phyloP scores from a whole-genome alignment of 306 rosid species.

The Bauhinia variegata region DNA sequence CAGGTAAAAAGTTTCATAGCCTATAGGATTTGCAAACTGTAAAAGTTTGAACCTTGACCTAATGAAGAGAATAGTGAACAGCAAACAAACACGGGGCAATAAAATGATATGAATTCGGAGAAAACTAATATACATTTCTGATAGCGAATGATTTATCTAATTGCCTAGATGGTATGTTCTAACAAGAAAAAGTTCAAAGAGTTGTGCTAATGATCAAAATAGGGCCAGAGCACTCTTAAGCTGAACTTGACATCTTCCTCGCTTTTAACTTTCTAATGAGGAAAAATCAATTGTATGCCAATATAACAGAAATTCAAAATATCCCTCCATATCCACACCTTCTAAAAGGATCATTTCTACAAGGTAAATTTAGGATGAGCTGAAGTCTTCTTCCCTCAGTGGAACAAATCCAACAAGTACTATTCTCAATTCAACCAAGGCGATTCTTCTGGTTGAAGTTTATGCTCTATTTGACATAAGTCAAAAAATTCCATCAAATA shows the following conservation, averaged over 20 bases:
- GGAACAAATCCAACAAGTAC: too few species aligned
- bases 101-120: not conserved
- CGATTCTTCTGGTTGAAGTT: constrained; percentile 12
- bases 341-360: too few species aligned
- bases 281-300: too few species aligned
- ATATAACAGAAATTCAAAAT: too few species aligned
- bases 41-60: constrained; percentile 1
- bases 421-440: not conserved
- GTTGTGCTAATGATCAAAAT: too few species aligned
- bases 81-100: not conserved
- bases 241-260: too few species aligned
- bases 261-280: too few species aligned
- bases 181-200: not conserved
- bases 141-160: constrained; percentile 2
- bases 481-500: constrained; percentile 9
- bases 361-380: too few species aligned
- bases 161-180: not conserved
- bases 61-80: too few species aligned
- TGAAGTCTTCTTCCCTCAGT: too few species aligned
- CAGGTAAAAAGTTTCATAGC: not conserved
- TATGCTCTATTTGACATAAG: constrained; percentile 9
- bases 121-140: not conserved
- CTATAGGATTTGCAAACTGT: constrained; percentile 9
- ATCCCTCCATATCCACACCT: too few species aligned
- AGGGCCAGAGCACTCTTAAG: too few species aligned